These are phyloP conservation scores for Pyronema domesticum DNA, from an alignment of 495 filamentous ascomycete species.

Conservation along the genomic window DNA sequence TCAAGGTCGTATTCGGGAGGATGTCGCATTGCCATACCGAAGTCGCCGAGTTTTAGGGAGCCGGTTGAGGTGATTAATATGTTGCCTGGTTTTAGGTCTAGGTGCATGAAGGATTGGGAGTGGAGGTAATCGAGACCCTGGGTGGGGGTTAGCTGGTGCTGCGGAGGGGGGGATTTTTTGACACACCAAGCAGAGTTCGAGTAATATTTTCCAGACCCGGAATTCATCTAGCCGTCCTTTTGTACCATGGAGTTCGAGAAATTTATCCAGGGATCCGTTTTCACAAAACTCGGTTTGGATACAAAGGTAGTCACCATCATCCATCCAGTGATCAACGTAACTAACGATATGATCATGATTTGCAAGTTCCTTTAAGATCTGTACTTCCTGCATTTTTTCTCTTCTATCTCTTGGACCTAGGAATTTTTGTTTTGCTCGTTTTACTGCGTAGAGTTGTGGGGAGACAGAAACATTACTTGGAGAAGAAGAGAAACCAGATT, in stretches of 20 bases:
- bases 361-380: constrained; percentile 50
- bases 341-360: constrained; percentile 67
- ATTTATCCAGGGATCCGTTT: constrained; percentile 71
- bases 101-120: constrained; percentile 69
- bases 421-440: constrained; percentile 71
- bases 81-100: constrained; percentile 92
- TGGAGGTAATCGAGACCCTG: constrained; percentile 82
- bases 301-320: constrained; percentile 54
- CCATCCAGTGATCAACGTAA: constrained; percentile 71
- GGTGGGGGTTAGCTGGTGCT: constrained; percentile 32
- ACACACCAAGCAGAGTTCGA: constrained; percentile 63
- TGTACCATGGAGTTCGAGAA: constrained; percentile 57
- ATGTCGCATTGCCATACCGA: constrained; percentile 73
- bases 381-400: constrained; percentile 62
- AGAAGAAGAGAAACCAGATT: constrained; percentile 18
- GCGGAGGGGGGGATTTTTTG: constrained; percentile 33
- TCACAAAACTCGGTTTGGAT: constrained; percentile 96
- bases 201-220: constrained; percentile 89
- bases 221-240: constrained; percentile 88
- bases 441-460: constrained; percentile 56
- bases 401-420: constrained; percentile 55
- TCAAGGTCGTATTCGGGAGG: constrained; percentile 55
- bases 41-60: constrained; percentile 84
- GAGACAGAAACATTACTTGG: constrained; percentile 18
- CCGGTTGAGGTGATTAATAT: constrained; percentile 82